Conservation (phyloP, 2,329 filamentous ascomycete genomes). For the Elsinoe arachidis region DNA sequence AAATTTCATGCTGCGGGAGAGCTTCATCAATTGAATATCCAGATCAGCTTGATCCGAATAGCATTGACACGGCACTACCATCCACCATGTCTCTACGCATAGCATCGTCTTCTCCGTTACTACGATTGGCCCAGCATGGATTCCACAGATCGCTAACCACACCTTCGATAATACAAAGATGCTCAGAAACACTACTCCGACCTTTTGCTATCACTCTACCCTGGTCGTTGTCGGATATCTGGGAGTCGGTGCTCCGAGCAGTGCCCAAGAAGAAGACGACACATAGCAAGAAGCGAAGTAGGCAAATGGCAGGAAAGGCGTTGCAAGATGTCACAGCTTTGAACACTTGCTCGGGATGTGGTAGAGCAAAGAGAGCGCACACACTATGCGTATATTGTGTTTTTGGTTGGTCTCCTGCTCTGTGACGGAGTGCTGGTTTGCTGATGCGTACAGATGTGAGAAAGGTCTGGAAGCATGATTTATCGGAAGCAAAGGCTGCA, state of each 20-base stretch:
- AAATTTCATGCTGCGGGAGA: constrained; percentile 6
- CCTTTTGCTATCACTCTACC: constrained; percentile 57
- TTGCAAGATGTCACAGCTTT: constrained; percentile 81
- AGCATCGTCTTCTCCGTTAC: neutral
- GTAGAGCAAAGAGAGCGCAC: constrained; percentile 79
- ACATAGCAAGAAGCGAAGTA: constrained; percentile 85
- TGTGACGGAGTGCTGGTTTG: neutral
- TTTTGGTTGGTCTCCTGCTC: constrained; percentile 50
- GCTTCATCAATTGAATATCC: neutral
- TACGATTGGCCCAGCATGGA: neutral
- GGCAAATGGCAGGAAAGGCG: constrained; percentile 92
- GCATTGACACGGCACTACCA: neutral
- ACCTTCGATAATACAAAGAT: constrained; percentile 11
- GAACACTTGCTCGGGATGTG: constrained; percentile 84
- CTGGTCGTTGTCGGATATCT: constrained; percentile 68
- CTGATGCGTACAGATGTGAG: neutral
- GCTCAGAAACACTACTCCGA: constrained; percentile 41
- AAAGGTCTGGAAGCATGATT: constrained; percentile 8
- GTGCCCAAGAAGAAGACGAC: constrained; percentile 99
- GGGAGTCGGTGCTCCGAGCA: constrained; percentile 84
- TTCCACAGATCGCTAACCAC: neutral
- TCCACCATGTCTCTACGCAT: neutral
- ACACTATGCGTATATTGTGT: constrained; percentile 82
- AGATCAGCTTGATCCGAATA: no score
- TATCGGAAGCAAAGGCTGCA: neutral